A percentile compares a stretch with the other conserved stretches of the same genome.
phyloP scores from a whole-genome alignment of 257 asterid genomes.

The Fraxinus excelsior region DNA sequence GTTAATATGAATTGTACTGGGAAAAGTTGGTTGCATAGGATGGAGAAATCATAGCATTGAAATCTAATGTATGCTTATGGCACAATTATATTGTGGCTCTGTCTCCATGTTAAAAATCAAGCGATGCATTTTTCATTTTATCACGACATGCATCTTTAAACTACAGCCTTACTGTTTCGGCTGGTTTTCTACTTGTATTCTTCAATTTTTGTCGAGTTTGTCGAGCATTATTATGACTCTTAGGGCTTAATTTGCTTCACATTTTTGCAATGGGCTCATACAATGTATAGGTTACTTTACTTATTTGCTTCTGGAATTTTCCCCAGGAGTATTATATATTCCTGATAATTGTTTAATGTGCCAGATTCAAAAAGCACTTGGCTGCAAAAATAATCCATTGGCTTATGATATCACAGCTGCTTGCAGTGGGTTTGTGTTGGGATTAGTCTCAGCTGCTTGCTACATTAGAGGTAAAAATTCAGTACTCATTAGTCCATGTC shows the following conservation, averaged over 20 bases:
- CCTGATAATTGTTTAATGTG: neutral
- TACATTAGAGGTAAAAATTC: constrained; percentile 68
- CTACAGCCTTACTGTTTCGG: neutral
- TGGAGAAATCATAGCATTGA: too few relatives aligned
- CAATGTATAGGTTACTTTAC: too few relatives aligned
- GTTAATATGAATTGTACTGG: too few relatives aligned
- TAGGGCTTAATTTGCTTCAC: neutral
- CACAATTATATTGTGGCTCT: neutral
- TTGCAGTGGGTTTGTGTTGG: constrained; percentile 91
- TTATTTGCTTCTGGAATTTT: too few relatives aligned
- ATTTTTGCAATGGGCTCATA: neutral
- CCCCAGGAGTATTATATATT: neutral
- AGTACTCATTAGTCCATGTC: neutral
- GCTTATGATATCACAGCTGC: constrained; percentile 96
- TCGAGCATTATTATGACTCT: neutral
- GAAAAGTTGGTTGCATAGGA: too few relatives aligned
- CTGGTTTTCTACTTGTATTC: neutral
- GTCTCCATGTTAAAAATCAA: neutral
- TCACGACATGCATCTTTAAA: neutral
- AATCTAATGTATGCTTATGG: neutral
- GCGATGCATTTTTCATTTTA: neutral
- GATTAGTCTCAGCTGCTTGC: constrained; percentile 94
- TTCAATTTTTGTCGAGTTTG: neutral
- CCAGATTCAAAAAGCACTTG: constrained; percentile 90
- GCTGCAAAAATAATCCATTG: constrained; percentile 86